Conservation (phyloP, 2,329 filamentous ascomycete genomes). For the Colletotrichum tropicicola region DNA sequence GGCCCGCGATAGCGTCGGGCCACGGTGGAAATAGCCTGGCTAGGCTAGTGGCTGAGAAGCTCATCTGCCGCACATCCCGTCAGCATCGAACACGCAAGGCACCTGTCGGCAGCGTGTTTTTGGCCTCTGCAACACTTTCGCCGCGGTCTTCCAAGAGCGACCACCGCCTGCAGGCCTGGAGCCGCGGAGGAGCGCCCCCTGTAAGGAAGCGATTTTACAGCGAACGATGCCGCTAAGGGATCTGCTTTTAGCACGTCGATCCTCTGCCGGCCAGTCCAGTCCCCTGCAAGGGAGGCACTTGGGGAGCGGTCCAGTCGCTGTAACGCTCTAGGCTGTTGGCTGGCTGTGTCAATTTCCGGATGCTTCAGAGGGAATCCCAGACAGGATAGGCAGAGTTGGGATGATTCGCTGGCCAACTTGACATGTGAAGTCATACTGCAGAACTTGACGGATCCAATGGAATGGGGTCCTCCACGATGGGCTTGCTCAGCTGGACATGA, state of each 20-base stretch:
- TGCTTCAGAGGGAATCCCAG: neutral
- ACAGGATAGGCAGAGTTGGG: neutral
- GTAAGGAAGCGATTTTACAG: neutral
- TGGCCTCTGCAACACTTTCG: neutral
- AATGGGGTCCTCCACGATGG: constrained; percentile 4
- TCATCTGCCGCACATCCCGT: constrained; percentile 5
- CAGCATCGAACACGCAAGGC: neutral
- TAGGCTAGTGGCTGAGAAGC: neutral
- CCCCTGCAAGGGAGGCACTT: neutral
- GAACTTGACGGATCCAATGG: constrained; percentile 9
- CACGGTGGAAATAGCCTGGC: neutral
- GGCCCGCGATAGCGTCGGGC: neutral
- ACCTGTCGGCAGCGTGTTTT: neutral
- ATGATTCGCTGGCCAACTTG: neutral
- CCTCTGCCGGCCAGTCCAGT: neutral
- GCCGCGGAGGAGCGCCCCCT: neutral
- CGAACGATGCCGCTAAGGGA: constrained; percentile 18
- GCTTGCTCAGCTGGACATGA: neutral
- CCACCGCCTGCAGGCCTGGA: too few relatives aligned
- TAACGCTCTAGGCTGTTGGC: neutral
- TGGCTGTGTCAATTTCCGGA: neutral
- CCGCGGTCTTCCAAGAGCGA: neutral
- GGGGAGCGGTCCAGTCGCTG: neutral
- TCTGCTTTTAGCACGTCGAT: constrained; percentile 25
- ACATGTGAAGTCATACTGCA: constrained; percentile 13